Evolutionary conservation across 2,329 filamentous ascomycete genomes (phyloP).

Genomic region (Colletotrichum cuscutae): DNA sequence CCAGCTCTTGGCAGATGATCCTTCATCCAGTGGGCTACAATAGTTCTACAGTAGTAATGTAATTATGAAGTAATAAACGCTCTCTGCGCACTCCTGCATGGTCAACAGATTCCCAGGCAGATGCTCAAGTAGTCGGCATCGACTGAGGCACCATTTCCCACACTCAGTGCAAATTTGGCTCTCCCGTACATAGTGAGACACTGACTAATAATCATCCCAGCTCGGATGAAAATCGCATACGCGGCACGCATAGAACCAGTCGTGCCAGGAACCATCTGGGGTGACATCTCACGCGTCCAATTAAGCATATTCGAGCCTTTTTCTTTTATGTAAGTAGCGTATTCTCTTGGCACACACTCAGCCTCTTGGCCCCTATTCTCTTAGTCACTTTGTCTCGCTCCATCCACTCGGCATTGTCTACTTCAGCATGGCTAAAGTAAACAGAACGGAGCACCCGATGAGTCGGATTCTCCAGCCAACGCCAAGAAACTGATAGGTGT

Average conservation of each 20-base stretch:
- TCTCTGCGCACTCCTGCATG: too few species aligned
- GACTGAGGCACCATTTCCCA: neutral
- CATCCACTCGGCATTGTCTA: too few species aligned
- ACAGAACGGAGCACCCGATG: too few species aligned
- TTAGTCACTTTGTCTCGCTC: too few species aligned
- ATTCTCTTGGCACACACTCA: too few species aligned
- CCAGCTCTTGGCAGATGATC: neutral
- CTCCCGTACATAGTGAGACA: neutral
- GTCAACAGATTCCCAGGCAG: neutral
- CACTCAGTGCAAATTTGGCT: neutral
- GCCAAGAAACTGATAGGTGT: neutral
- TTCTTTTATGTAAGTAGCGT: neutral
- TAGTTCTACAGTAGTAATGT: too few species aligned
- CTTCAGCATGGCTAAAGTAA: too few species aligned
- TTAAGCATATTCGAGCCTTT: neutral
- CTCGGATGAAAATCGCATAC: neutral
- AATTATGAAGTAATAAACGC: too few species aligned
- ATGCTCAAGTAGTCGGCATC: neutral
- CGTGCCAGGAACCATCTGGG: neutral
- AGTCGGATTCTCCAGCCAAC: too few species aligned
- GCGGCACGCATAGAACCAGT: neutral
- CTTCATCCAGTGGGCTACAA: neutral
- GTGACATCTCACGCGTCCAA: neutral
- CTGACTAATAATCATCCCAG: neutral
- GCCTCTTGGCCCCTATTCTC: too few species aligned